Percentiles rank a stretch among this genome's conserved stretches.
phyloP scores from a whole-genome alignment of 768 basidiomycete genomes.

The Kwoniella sp. region DNA sequence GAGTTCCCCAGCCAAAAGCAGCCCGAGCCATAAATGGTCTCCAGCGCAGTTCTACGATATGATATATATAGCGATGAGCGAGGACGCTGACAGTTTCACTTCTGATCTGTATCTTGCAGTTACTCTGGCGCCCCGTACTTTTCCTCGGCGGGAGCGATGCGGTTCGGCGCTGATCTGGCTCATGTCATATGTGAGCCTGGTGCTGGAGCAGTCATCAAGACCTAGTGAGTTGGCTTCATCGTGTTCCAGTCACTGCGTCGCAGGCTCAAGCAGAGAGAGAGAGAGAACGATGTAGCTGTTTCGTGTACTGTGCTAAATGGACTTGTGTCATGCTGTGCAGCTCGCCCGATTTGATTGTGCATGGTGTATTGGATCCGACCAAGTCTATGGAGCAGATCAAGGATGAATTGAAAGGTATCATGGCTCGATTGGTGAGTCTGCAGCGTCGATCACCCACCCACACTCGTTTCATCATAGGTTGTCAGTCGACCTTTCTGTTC shows the following conservation, averaged over 20 bases:
- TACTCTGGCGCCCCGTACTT: slow-evolving; percentile 98
- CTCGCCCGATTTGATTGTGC: slow-evolving; percentile 80
- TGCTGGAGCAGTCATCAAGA: slow-evolving; percentile 90
- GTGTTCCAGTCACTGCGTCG: background rate
- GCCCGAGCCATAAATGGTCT: too few relatives aligned
- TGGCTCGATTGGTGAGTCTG: slow-evolving; percentile 66
- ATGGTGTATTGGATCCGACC: slow-evolving; percentile 78
- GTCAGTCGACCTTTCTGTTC: background rate
- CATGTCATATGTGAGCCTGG: slow-evolving; percentile 96
- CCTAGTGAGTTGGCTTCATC: slow-evolving; percentile 62
- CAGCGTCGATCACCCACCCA: too few relatives aligned
- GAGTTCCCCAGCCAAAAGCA: slow-evolving; percentile 49
- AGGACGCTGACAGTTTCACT: background rate
- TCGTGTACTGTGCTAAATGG: too few relatives aligned
- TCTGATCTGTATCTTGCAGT: slow-evolving; percentile 58
- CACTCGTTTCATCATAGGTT: too few relatives aligned
- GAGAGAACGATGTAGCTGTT: too few relatives aligned
- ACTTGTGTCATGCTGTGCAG: slow-evolving; percentile 23
- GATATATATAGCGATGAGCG: background rate
- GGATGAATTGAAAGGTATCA: slow-evolving; percentile 61
- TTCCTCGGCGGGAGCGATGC: slow-evolving; percentile 83
- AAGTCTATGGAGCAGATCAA: slow-evolving; percentile 61
- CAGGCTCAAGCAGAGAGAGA: too few relatives aligned
- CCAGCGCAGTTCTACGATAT: too few relatives aligned
- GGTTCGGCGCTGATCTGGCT: slow-evolving; percentile 88